phyloP scores from a whole-genome alignment of 83 land plant genomes.

The Picea mariana region DNA sequence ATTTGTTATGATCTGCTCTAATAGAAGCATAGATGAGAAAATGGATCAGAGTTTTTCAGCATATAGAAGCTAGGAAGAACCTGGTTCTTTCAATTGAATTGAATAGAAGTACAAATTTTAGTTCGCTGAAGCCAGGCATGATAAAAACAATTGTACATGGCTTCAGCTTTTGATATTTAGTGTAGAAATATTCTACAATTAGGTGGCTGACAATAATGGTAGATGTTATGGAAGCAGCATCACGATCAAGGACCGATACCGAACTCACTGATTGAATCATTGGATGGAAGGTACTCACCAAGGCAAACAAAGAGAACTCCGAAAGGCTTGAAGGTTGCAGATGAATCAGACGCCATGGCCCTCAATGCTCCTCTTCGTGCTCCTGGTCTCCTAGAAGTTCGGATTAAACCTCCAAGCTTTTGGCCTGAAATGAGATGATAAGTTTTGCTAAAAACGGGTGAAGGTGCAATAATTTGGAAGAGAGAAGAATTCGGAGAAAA shows the following conservation, averaged over 20 bases:
- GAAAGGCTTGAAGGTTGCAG: slow-evolving; percentile 1
- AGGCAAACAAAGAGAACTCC: slow-evolving; percentile 21
- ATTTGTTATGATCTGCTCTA: background rate
- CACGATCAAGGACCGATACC: background rate
- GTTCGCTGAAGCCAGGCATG: background rate
- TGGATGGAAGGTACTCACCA: background rate
- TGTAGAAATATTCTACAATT: background rate
- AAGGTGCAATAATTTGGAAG: too few relatives aligned
- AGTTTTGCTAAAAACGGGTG: too few relatives aligned
- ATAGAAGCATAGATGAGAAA: too few relatives aligned
- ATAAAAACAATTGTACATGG: too few relatives aligned
- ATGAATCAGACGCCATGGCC: slow-evolving; percentile 1
- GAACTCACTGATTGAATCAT: too few relatives aligned
- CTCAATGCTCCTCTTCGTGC: too few relatives aligned
- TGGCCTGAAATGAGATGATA: too few relatives aligned
- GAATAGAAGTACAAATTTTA: background rate
- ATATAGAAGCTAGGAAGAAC: background rate
- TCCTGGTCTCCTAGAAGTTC: too few relatives aligned
- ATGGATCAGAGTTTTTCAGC: background rate
- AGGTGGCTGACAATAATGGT: background rate
- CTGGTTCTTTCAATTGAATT: background rate
- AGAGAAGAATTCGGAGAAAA: too few relatives aligned
- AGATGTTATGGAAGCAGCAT: background rate
- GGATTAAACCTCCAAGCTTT: too few relatives aligned
- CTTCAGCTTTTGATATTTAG: background rate